Conservation (phyloP, 2,329 filamentous ascomycete species). For the Periconia sp. region DNA sequence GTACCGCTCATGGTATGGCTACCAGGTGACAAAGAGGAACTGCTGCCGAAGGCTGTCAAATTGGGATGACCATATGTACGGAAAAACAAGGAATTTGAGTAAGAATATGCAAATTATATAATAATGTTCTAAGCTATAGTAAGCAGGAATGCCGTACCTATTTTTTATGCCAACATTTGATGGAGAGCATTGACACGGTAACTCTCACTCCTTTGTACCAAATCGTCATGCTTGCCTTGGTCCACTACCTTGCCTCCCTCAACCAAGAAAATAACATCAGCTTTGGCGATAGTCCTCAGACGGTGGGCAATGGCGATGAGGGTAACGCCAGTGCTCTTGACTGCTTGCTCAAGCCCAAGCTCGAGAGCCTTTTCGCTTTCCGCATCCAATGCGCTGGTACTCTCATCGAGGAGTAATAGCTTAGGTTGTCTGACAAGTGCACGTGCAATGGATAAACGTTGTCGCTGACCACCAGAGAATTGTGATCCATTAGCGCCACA, state of each 20-base stretch:
- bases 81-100: no score
- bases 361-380: constrained; percentile 51
- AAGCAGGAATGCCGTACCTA: not conserved
- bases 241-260: constrained; percentile 58
- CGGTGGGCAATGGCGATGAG: constrained; percentile 55
- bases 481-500: constrained; percentile 49
- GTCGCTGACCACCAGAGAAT: constrained; percentile 51
- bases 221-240: constrained; percentile 56
- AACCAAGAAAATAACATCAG: constrained; percentile 54
- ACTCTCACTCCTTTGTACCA: constrained; percentile 56
- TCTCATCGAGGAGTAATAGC: constrained; percentile 51
- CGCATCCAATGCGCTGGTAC: constrained; percentile 51
- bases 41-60: constrained; percentile 19
- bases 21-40: constrained; percentile 12
- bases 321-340: constrained; percentile 44
- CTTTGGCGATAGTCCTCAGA: constrained; percentile 48
- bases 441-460: constrained; percentile 51
- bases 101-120: no score
- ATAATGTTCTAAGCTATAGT: constrained; percentile 7
- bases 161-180: constrained; percentile 50
- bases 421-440: constrained; percentile 51
- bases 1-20: constrained; percentile 25
- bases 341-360: constrained; percentile 45
- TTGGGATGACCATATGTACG: no score
- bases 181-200: constrained; percentile 59